Base-by-base conservation (phyloP, 2,329 filamentous ascomycete species). In the Diaporthe helianthi region DNA sequence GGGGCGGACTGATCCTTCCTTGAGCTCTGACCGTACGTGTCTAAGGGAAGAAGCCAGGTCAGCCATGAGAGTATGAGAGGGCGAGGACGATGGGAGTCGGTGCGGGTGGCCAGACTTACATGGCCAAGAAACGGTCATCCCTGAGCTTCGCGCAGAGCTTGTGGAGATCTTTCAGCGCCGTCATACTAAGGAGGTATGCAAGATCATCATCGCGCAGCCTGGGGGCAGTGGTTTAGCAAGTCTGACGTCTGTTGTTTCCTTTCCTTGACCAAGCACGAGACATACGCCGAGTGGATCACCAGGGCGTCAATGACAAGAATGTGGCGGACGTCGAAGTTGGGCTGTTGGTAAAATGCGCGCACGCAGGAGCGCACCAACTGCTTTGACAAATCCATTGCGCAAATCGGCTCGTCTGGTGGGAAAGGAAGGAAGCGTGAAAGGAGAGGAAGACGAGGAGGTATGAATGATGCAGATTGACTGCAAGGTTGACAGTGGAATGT, bases 191-290 rank as follows among this genome's bases (percentile, higher is more conserved):
- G 29, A 98, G 84, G 75, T 93, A 91, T 52, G 93, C 92, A 72
- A 99, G 85, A 76, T 99, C 96, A 76, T 94, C 91, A 77, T 97
- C 93, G 76, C 93, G 91, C 70, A 98, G 86, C 87, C 92, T 80
- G 87, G 36, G 12, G 36, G 49, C 33, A 90, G 80, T 93, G 91
- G 69, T 90, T 87, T 76, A 92, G 88, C 71, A 94, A 86, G 71
- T 92, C 91, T 92, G 74, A 96, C 83, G 66, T 94, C 88, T 58
- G 94, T 85, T 73, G 93, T 89, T 76, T 93, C 78, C 90, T 89
- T 76, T 93, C 78, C 90, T 90, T 47, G 87, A 90, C 74, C 89
- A 92, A 85, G 73, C 92, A 87, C 58, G 87, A 85, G 61, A 75
- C 93, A 84, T 77, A 98, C 87, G 83, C 82, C 78, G 91, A 93